Evolutionary conservation across 805 yeast genomes (phyloP), one percentile per base, ranked within the genome.

Genomic region (Candida tibetensis): DNA sequence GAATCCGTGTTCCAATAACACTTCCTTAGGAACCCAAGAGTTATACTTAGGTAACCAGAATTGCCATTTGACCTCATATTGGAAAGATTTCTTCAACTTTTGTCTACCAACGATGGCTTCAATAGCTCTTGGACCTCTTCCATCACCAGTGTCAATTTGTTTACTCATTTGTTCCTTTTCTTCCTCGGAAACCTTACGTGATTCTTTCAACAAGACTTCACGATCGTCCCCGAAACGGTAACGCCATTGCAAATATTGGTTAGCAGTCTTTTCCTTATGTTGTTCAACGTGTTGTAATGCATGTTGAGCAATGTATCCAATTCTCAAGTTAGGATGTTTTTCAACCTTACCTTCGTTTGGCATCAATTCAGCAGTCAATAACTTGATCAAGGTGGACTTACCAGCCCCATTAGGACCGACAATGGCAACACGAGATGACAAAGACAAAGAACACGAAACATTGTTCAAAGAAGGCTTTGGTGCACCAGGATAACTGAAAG

Each of bases 341-440:
- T 93, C 97, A 40, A 91, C 96, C 45, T 79, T 82, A 56, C 99
- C 99, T 42, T 69, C 75, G 46, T 79, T 75, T 16, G 99, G 96
- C 39, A 85, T 77, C 41, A 88, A 72, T 65, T 91, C 99, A 48
- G 87, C 99, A 7, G 98, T 93, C 51, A 91, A 74, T 38, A 93
- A 72, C 66, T 91, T 91, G 66, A 93, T 91, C 56, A 93, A 76
- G 13, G 99, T 91, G 9, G 97, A 88, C 64, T 91, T 91, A 71
- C 99, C 99, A 37, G 99, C 99, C 75, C 99, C 99, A 62, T 91
- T 91, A 45, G 98, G 97, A 39, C 99, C 99, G 41, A 93, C 69
- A 54, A 93, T 81, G 32, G 98, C 98, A 47, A 91, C 96, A 69
- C 99, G 82, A 23, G 98, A 91, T n/a, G 96, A 86, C 49, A 91